phyloP scores from a whole-genome alignment of 2,329 filamentous ascomycete species.

The Pochonia chlamydosporia region DNA sequence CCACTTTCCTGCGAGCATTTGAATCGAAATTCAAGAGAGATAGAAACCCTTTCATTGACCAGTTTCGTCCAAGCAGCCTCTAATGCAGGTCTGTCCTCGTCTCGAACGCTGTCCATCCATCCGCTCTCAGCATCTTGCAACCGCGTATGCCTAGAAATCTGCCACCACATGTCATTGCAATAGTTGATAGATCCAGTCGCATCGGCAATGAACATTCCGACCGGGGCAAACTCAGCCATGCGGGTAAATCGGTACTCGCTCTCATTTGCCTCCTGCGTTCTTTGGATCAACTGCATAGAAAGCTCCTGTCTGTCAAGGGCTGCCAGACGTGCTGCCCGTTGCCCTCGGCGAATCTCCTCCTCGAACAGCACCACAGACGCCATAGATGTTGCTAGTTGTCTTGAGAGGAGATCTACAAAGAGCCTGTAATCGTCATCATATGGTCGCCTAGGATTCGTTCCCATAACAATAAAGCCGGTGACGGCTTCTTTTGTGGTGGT shows the following conservation, averaged over 20 bases:
- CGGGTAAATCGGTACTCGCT: conserved; percentile 75
- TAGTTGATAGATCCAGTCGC: conserved; percentile 65
- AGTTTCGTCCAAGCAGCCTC: conserved; percentile 57
- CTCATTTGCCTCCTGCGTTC: conserved; percentile 56
- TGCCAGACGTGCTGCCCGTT: conserved; percentile 67
- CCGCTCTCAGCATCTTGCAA: conserved; percentile 51
- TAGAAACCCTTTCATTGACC: conserved; percentile 53
- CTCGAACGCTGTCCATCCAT: conserved; percentile 68
- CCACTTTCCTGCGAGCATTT: conserved; percentile 60
- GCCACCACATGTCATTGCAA: conserved; percentile 75
- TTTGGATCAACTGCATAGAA: conserved; percentile 65
- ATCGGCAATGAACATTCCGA: conserved; percentile 82
- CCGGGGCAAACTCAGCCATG: conserved; percentile 79
- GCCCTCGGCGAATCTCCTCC: conserved; percentile 71
- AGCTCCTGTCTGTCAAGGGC: conserved; percentile 72
- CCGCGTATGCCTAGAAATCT: conserved; percentile 62
- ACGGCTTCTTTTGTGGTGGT: conserved; percentile 65
- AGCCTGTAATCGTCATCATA: conserved; percentile 77
- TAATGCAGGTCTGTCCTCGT: conserved; percentile 57
- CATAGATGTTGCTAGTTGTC: conserved; percentile 73
- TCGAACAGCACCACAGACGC: conserved; percentile 79
- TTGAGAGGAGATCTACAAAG: conserved; percentile 68
- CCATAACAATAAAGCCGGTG: conserved; percentile 73
- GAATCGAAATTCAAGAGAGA: conserved; percentile 71
- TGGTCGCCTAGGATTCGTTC: conserved; percentile 69